These are phyloP conservation scores for Coemansia guatemalensis DNA, from an alignment of 192 early-diverging fungal species.

Conservation along the genomic window DNA sequence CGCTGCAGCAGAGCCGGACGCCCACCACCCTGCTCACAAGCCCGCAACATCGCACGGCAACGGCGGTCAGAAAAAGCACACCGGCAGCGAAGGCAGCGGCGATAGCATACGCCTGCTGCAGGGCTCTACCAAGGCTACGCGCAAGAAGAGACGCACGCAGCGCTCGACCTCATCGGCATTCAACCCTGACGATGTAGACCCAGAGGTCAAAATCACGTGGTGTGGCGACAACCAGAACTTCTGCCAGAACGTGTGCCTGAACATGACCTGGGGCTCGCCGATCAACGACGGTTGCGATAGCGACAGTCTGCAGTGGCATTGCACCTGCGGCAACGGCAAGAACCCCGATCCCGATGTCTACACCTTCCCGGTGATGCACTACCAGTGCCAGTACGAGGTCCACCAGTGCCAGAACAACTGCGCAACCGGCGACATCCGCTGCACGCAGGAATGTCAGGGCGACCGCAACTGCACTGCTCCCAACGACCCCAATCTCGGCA, in stretches of 20 bases:
- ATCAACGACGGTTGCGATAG: conserved; percentile 52
- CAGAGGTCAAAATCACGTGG: conserved; percentile 48
- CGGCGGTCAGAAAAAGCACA: not conserved
- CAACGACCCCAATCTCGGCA: conserved; percentile 52
- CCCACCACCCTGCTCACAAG: not conserved
- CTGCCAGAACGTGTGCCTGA: conserved; percentile 55
- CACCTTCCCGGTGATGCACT: conserved; percentile 57
- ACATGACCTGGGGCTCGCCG: conserved; percentile 52
- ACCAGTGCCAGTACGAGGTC: conserved; percentile 51
- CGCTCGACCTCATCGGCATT: conserved; percentile 37
- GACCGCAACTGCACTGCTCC: conserved; percentile 54
- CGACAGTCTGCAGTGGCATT: conserved; percentile 45
- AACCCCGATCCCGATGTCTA: conserved; percentile 51
- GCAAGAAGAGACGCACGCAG: conserved; percentile 26
- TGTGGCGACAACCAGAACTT: conserved; percentile 56
- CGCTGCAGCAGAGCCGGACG: too few species aligned
- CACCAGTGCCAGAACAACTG: conserved; percentile 55
- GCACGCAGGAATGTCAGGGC: conserved; percentile 55
- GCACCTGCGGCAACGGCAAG: conserved; percentile 55
- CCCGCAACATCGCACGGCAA: not conserved
- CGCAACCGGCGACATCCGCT: conserved; percentile 52
- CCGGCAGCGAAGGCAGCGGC: conserved; percentile 2
- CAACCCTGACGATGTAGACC: conserved; percentile 38
- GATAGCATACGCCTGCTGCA: conserved; percentile 26
- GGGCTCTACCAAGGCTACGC: conserved; percentile 14